phyloP scores from a whole-genome alignment of 495 filamentous ascomycete genomes.

The Trichoderma gamsii region DNA sequence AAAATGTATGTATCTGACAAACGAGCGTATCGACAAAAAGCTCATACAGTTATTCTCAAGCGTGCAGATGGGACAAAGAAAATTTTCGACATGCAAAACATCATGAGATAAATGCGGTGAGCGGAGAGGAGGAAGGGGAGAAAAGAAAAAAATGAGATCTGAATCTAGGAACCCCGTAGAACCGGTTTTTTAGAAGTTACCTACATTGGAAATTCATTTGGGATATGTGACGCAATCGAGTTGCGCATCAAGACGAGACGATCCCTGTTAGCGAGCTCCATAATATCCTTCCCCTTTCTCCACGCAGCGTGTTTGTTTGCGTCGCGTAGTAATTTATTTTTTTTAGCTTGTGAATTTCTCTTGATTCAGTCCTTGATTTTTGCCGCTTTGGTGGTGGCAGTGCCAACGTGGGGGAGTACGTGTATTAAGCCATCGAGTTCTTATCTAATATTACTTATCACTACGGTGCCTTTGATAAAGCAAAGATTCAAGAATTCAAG shows the following conservation, averaged over 20 bases:
- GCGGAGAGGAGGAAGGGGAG: neutral
- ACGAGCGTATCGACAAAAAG: neutral
- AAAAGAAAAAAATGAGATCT: neutral
- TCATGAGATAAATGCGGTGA: constrained; percentile 10
- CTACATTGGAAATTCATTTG: neutral
- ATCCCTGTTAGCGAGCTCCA: constrained; percentile 1
- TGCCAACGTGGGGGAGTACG: neutral
- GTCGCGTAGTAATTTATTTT: neutral
- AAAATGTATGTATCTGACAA: neutral
- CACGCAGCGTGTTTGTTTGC: neutral
- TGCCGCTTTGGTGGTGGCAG: neutral
- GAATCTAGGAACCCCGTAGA: neutral
- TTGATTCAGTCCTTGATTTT: neutral
- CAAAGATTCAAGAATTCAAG: too few species aligned
- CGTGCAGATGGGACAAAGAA: too few species aligned
- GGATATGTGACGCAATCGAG: constrained; percentile 6
- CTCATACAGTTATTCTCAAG: neutral
- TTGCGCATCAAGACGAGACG: neutral
- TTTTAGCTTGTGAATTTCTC: neutral
- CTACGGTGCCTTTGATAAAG: too few species aligned
- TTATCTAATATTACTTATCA: too few species aligned
- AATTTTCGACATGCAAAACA: neutral
- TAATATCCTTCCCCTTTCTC: neutral
- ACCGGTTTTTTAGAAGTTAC: neutral
- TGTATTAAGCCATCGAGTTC: neutral